Evolutionary conservation across 164 flowering plant genomes (phyloP), one percentile per base, ranked within the genome.

Genomic region (Tinospora cordifolia): DNA sequence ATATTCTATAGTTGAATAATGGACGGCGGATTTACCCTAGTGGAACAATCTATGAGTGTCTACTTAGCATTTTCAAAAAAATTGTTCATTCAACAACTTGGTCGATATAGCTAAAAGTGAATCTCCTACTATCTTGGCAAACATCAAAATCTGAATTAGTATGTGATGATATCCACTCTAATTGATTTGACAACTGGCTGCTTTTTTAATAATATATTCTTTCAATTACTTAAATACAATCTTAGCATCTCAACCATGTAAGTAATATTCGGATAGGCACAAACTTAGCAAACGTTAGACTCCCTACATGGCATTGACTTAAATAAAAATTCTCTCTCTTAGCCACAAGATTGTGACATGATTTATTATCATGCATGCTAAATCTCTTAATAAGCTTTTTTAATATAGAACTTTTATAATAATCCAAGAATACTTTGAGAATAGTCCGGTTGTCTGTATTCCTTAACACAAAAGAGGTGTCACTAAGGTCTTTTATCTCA

Each of bases 401-500:
- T 22, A 39, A 54, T 66, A 36, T 0, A 65, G 40, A 11, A 14
- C 40, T 39, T 1, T 65, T 65, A 49, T 7, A 24, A 36, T 65
- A 64, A 38, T 12, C 67, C 67, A 17, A 64, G 24, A 0, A 17
- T 17, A 38, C 67, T 13, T 64, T 25, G 17, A 12, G 40, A 34
- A 13, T 25, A 30, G 25, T 64, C 67, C 3, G 44, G 19, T 12
- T 64, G 17, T 64, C 46, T 64, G 8, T 14, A 64, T 64, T 3
- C 67, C 67, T 26, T 64, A 8, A 34, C 24, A 22, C n/a, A n/a
- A n/a, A n/a, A n/a, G n/a, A n/a, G n/a, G n/a, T n/a, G n/a, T n/a
- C n/a, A n/a, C n/a, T n/a, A 34, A 64, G 44, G 9, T 64, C 47
- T 38, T 64, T 64, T 24, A 38, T 64, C 21, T 64, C n/a, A n/a